Percentiles rank a stretch among this genome's conserved stretches.
These are phyloP conservation scores for Volvox africanus DNA, from an alignment of 139 green algal species.

Conservation along the genomic window DNA sequence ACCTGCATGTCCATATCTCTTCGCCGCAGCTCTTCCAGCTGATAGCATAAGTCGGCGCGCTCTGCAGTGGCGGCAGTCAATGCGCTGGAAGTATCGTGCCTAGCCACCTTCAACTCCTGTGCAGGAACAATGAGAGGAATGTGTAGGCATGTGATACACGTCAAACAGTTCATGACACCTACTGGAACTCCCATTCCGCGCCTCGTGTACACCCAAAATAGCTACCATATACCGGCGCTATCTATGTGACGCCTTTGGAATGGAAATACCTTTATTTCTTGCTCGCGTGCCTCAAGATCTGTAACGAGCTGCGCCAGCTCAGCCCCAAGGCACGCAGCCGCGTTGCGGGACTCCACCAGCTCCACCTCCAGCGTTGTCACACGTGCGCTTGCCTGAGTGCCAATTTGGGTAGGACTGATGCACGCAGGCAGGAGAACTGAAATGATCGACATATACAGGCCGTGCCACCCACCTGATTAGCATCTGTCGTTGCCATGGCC, in stretches of 20 bases:
- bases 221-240: background rate
- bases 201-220: no score
- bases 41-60: slow-evolving; percentile 5
- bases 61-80: background rate
- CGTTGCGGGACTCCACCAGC: background rate
- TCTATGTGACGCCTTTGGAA: background rate
- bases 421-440: no score
- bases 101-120: slow-evolving; percentile 31
- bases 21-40: slow-evolving; percentile 22
- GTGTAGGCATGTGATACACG: no score
- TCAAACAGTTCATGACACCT: no score
- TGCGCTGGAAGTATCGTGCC: background rate
- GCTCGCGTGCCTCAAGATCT: slow-evolving; percentile 12
- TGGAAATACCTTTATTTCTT: slow-evolving; percentile 26
- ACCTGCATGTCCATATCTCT: slow-evolving; percentile 17
- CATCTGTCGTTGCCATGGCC: background rate
- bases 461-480: background rate
- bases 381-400: slow-evolving; percentile 2
- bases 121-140: background rate
- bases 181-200: no score
- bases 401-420: no score
- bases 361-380: background rate
- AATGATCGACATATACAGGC: background rate
- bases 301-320: slow-evolving; percentile 35
- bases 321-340: background rate